Conservation (phyloP, 441 rosid genomes). For the Eutrema salsugineum region DNA sequence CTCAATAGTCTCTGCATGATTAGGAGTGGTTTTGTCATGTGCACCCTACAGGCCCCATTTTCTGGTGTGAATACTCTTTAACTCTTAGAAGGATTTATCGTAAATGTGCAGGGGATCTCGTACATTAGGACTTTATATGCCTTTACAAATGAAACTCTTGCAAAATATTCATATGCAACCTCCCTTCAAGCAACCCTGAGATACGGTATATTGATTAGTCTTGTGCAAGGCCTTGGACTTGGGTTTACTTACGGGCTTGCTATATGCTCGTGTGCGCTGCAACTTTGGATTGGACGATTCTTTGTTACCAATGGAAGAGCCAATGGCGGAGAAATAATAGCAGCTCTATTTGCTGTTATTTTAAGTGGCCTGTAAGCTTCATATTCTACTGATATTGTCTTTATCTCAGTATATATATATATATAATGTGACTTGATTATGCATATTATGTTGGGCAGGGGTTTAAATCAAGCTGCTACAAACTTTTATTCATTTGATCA, state of each 20-base stretch:
- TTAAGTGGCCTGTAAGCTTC: conserved; percentile 97
- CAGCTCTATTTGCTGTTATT: conserved; percentile 93
- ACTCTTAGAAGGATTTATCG: background rate
- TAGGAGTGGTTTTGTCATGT: conserved; percentile 5
- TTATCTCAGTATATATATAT: background rate
- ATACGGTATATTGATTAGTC: conserved; percentile 95
- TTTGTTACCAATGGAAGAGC: conserved; percentile 60
- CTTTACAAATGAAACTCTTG: conserved; percentile 97
- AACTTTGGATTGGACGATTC: conserved; percentile 97
- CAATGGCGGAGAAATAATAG: conserved; percentile 92
- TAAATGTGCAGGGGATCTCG: conserved; percentile 78
- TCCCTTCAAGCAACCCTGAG: conserved; percentile 97
- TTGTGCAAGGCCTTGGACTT: conserved; percentile 99
- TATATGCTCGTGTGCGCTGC: conserved; percentile 96
- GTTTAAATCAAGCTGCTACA: conserved; percentile 98
- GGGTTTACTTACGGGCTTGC: conserved; percentile 99
- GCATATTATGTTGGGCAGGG: conserved; percentile 50
- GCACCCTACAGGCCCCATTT: background rate
- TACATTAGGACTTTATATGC: conserved; percentile 89
- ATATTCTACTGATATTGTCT: conserved; percentile 14
- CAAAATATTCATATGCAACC: conserved; percentile 97
- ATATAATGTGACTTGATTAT: conserved; percentile 25
- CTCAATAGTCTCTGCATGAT: conserved; percentile 8
- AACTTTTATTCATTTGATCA: conserved; percentile 98
- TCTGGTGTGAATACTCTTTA: conserved; percentile 5